Conservation (phyloP, 768 basidiomycete species). For the Boletus coccyginus region DNA sequence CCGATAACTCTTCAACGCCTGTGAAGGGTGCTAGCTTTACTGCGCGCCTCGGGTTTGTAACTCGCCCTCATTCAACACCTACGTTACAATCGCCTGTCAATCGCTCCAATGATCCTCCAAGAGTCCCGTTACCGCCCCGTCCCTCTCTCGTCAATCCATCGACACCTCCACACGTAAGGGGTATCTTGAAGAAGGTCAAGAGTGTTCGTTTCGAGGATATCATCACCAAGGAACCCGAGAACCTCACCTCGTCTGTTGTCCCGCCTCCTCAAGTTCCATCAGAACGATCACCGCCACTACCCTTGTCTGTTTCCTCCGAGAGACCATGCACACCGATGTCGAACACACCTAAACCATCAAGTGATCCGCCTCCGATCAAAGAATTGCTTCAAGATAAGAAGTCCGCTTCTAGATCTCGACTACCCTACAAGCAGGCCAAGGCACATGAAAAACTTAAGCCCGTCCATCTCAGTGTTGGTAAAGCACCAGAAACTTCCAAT, state of each 20-base stretch:
- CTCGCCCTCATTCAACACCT: neutral
- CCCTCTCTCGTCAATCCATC: slow-evolving; percentile 24
- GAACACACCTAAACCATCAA: neutral
- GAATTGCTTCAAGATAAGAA: slow-evolving; percentile 10
- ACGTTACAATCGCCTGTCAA: slow-evolving; percentile 6
- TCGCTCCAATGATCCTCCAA: slow-evolving; percentile 16
- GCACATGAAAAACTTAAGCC: slow-evolving; percentile 4
- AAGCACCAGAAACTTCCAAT: slow-evolving; percentile 6
- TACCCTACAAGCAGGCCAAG: slow-evolving; percentile 14
- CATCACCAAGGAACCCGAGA: slow-evolving; percentile 2
- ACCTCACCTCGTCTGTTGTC: neutral
- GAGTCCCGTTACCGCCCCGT: slow-evolving; percentile 19
- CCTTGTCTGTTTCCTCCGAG: neutral
- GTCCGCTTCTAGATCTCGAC: slow-evolving; percentile 9
- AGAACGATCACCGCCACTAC: slow-evolving; percentile 8
- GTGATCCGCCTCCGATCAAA: neutral
- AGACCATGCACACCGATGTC: slow-evolving; percentile 13
- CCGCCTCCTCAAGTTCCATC: neutral
- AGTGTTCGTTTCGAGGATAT: slow-evolving; percentile 37
- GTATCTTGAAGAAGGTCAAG: slow-evolving; percentile 41
- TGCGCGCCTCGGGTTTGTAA: neutral
- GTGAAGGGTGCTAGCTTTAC: neutral
- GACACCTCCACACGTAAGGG: slow-evolving; percentile 30
- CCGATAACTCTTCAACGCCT: slow-evolving; percentile 12
- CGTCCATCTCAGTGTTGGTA: neutral